Percentiles rank a stretch among this genome's conserved stretches.
Evolutionary conservation across 2,329 filamentous ascomycete genomes (phyloP).

Genomic region (Cercospora beticola): DNA sequence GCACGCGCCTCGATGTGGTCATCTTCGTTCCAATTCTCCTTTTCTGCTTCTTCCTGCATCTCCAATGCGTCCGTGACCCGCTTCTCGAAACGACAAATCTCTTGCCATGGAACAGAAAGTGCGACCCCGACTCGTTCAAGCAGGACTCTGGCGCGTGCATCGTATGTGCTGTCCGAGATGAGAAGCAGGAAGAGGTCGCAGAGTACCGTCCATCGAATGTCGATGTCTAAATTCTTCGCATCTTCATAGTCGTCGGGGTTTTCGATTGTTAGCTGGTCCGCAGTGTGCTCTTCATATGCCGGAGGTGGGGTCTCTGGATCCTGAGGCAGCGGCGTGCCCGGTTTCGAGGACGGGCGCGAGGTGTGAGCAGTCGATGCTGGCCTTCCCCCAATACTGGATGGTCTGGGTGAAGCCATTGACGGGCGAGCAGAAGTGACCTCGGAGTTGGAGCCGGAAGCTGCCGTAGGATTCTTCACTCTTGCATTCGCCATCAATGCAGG

Average conservation of each 20-base stretch:
- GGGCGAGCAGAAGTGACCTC: constrained; percentile 36
- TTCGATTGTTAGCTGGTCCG: constrained; percentile 75
- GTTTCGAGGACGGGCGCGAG: constrained; percentile 22
- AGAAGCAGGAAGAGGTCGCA: constrained; percentile 93
- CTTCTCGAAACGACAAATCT: constrained; percentile 96
- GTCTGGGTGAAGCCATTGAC: constrained; percentile 30
- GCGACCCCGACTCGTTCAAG: constrained; percentile 79
- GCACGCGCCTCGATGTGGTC: constrained; percentile 85
- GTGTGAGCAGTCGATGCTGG: constrained; percentile 21
- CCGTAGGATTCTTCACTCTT: constrained; percentile 77
- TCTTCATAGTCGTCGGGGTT: constrained; percentile 79
- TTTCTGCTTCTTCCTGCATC: constrained; percentile 92
- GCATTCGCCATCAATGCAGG: constrained; percentile 87
- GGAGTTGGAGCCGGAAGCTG: constrained; percentile 19
- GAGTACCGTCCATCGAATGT: constrained; percentile 92
- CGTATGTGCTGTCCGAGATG: constrained; percentile 94
- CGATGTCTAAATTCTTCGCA: constrained; percentile 86
- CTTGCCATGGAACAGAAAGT: constrained; percentile 81
- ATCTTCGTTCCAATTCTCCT: constrained; percentile 97
- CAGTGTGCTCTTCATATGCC: constrained; percentile 61
- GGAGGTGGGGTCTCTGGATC: constrained; percentile 41
- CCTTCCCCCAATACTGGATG: constrained; percentile 24
- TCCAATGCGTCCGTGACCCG: constrained; percentile 93
- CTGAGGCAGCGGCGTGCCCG: constrained; percentile 39
- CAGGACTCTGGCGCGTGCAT: constrained; percentile 79